A percentile compares a stretch with the other conserved stretches of the same genome.
These are phyloP conservation scores for Ustulina deusta DNA, from an alignment of 2,329 filamentous ascomycete species.

Conservation along the genomic window DNA sequence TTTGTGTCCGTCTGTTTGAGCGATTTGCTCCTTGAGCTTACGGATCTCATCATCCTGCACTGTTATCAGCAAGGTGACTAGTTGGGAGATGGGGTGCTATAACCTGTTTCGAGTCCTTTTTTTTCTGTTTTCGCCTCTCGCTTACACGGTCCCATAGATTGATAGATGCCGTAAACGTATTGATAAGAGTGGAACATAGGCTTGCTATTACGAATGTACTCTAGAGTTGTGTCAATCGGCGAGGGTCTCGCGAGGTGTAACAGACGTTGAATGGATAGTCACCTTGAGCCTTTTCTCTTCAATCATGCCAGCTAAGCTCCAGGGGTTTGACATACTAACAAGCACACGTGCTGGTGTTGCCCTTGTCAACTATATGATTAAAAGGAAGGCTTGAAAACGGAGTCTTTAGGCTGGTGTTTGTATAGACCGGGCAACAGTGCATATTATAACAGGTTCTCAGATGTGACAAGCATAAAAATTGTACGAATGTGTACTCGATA, in stretches of 20 bases:
- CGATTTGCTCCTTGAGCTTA: conserved; percentile 34
- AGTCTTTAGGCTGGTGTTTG: neutral
- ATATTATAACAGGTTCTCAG: neutral
- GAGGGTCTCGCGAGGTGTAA: neutral
- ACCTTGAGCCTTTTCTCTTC: conserved; percentile 54
- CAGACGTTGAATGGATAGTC: neutral
- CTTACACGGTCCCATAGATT: conserved; percentile 54
- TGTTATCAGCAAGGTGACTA: conserved; percentile 17
- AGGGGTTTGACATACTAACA: conserved; percentile 35
- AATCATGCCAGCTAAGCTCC: conserved; percentile 50
- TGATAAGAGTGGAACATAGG: conserved; percentile 54
- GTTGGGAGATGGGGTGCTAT: neutral
- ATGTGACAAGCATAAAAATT: neutral
- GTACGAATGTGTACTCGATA: neutral
- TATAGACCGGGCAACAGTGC: neutral
- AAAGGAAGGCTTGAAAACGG: neutral
- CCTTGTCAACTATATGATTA: neutral
- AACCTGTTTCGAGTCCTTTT: conserved; percentile 51
- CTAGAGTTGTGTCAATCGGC: conserved; percentile 37
- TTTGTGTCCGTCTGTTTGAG: conserved; percentile 34
- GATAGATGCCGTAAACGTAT: conserved; percentile 54
- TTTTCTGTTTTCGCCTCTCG: conserved; percentile 50
- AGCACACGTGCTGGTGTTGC: neutral
- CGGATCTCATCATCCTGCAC: conserved; percentile 40
- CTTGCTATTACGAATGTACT: conserved; percentile 57